Conservation (phyloP, 148 eudicot genomes). For the Rheum nobile region DNA sequence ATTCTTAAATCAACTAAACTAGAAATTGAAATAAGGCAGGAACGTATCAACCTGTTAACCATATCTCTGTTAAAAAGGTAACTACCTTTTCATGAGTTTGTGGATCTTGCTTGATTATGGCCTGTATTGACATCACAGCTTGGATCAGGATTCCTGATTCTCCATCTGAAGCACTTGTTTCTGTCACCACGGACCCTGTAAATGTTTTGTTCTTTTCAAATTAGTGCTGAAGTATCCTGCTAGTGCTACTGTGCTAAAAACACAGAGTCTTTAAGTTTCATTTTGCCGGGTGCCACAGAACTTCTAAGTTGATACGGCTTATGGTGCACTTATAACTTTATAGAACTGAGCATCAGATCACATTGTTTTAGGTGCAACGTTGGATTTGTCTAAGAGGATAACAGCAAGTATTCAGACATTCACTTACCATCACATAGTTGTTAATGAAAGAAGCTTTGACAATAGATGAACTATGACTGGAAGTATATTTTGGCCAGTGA, state of each 20-base stretch:
- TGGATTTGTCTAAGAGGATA: background rate
- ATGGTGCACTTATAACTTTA: background rate
- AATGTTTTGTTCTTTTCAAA: background rate
- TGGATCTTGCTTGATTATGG: constrained; percentile 71
- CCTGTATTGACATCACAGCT: constrained; percentile 67
- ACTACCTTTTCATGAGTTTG: constrained; percentile 63
- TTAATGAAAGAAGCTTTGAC: background rate
- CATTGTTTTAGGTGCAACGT: background rate
- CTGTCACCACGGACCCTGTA: constrained; percentile 39
- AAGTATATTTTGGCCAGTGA: background rate
- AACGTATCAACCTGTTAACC: background rate
- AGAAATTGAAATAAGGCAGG: no score
- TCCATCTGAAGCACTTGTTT: constrained; percentile 31
- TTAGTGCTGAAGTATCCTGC: background rate
- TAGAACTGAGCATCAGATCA: background rate
- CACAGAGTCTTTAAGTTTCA: background rate
- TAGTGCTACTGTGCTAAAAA: background rate
- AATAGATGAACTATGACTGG: background rate
- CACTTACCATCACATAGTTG: background rate
- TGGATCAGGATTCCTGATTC: constrained; percentile 70
- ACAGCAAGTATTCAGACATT: background rate
- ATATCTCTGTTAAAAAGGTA: background rate
- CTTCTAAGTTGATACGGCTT: background rate
- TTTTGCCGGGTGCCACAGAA: background rate
- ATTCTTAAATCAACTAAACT: no score